Evolutionary conservation across 768 basidiomycete species (phyloP).

Genomic region (Tremella yokohamensis): DNA sequence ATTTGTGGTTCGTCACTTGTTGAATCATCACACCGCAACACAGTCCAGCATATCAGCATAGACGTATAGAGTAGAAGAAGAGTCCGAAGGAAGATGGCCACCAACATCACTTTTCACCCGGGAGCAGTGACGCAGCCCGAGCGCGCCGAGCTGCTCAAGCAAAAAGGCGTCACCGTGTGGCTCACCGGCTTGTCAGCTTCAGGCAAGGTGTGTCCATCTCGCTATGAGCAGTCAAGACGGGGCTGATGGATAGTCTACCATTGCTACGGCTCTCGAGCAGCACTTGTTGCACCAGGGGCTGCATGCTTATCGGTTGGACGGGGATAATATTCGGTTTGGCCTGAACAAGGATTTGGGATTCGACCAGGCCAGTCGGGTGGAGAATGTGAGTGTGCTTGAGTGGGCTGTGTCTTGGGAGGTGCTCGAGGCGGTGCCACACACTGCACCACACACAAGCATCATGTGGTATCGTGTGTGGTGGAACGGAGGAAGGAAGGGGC

Average conservation of each 20-base stretch:
- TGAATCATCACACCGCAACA: too few species aligned
- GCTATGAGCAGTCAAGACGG: background rate
- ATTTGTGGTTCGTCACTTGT: too few species aligned
- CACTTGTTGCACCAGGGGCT: conserved; percentile 81
- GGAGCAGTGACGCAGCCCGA: conserved; percentile 65
- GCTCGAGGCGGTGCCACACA: too few species aligned
- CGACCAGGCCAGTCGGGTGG: conserved; percentile 43
- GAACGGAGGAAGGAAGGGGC: too few species aligned
- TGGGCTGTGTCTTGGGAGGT: too few species aligned
- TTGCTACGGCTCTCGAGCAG: conserved; percentile 94
- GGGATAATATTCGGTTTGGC: conserved; percentile 85
- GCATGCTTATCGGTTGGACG: conserved; percentile 88
- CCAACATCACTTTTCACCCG: conserved; percentile 55
- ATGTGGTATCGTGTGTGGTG: too few species aligned
- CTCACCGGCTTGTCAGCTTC: conserved; percentile 92
- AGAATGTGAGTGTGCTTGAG: conserved; percentile 40
- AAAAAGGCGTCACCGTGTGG: conserved; percentile 91
- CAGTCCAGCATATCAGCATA: too few species aligned
- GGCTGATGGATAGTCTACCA: conserved; percentile 70
- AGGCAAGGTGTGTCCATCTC: conserved; percentile 65
- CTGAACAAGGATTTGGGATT: conserved; percentile 66
- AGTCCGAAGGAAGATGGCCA: conserved; percentile 42
- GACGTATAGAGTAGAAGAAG: background rate
- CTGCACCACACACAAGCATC: too few species aligned
- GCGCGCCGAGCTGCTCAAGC: conserved; percentile 65